These are phyloP conservation scores for Erucastrum elatum DNA, from an alignment of 345 rosid species.

Conservation along the genomic window DNA sequence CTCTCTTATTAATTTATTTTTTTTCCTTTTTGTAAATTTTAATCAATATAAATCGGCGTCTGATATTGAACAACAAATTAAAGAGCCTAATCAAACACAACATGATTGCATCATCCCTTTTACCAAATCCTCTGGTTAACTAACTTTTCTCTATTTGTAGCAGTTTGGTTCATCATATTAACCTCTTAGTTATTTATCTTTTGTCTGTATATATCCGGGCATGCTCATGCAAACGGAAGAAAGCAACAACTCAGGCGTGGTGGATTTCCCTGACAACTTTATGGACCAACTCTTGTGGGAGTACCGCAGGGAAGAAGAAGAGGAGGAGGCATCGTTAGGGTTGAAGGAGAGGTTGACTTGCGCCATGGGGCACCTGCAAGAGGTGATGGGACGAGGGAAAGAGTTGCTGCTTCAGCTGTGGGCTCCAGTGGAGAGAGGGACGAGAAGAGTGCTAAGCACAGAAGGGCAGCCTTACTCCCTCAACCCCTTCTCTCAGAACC, in stretches of 20 bases:
- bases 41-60: neutral
- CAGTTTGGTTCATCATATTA: conserved; percentile 3
- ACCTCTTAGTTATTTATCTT: neutral
- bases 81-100: neutral
- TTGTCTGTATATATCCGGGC: neutral
- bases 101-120: conserved; percentile 20
- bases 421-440: conserved; percentile 69
- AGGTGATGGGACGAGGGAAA: conserved; percentile 47
- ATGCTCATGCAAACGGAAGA: conserved; percentile 38
- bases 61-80: conserved; percentile 24
- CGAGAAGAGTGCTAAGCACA: conserved; percentile 64
- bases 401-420: conserved; percentile 75
- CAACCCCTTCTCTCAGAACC: conserved; percentile 38
- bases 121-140: neutral
- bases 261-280: conserved; percentile 28
- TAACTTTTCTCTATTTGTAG: neutral
- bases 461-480: conserved; percentile 67
- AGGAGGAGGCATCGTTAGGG: conserved; percentile 31
- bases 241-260: conserved; percentile 24
- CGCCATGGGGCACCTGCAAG: conserved; percentile 56
- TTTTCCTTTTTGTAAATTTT: no score
- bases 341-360: conserved; percentile 54
- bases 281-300: conserved; percentile 34
- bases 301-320: conserved; percentile 15
- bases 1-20: neutral